Base-by-base conservation (phyloP, 306 rosid species). In the Canavalia gladiata region DNA sequence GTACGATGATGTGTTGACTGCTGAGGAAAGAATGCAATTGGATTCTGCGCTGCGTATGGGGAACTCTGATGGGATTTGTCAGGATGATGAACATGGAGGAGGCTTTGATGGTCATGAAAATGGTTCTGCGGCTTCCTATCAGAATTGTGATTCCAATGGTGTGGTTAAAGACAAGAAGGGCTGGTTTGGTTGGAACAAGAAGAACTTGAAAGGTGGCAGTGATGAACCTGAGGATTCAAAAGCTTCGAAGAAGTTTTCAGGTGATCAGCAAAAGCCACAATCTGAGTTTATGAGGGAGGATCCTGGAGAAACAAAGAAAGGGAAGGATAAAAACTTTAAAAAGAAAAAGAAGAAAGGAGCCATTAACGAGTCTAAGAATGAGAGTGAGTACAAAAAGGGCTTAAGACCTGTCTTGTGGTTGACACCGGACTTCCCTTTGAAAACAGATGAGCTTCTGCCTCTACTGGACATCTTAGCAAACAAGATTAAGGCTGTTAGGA, bases 131-230 rank as follows among this genome's bases (percentile, higher is more conserved):
- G 91, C 84, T 55, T 60, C 88, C 56, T 63, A 87, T 85, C 94
- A 87, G 80, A 94, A 87, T 46, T 76, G 83, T 82, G 97, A 91
- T 67, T 82, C 87, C 65, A 93, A 90, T 73, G 92, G 90, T 51
- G 84, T 51, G 54, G 85, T 58, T 71, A 96, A 93, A 86, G 99
- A 93, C 79, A 96, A 92, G 89, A 96, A 96, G 82, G 77, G 94
- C 78, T 96, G 98, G 99, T 90, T 93, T 86, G 97, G 93, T 81
- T 92, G 98, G 99, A 95, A 91, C 81, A 95, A 93, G 87, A 96
- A 96, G 76, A 81, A 64, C 84, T 62, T 80, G 7, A 95, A 92
- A 88, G 84, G 84, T 12, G 85, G 86, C 42, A 80, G 45, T 43
- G 95, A 91, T 33, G 96, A 91, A 51, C 87, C 81, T 5, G 99